Evolutionary conservation across 2,329 filamentous ascomycete genomes (phyloP).

Genomic region (Trichothecium sympodiale): DNA sequence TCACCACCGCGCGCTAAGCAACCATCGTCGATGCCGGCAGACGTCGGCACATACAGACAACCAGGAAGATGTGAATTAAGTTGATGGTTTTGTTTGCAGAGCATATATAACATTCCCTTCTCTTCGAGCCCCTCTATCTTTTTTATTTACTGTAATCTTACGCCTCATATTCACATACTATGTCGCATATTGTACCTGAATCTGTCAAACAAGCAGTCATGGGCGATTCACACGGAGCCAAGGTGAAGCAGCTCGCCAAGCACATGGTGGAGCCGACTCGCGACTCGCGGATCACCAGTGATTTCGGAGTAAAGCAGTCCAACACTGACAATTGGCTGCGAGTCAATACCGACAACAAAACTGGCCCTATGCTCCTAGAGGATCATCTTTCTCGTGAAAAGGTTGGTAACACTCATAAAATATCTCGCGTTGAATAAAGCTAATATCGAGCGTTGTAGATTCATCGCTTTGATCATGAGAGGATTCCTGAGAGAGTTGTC

Average conservation of each 20-base stretch:
- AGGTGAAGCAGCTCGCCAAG: slow-evolving; percentile 49
- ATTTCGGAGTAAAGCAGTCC: slow-evolving; percentile 63
- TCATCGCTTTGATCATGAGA: slow-evolving; percentile 59
- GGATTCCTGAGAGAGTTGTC: slow-evolving; percentile 34
- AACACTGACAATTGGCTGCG: slow-evolving; percentile 73
- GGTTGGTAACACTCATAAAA: slow-evolving; percentile 27
- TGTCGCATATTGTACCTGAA: slow-evolving; percentile 17
- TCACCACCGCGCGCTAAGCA: no score
- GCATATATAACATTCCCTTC: no score
- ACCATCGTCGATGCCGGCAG: no score
- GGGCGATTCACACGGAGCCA: slow-evolving; percentile 30
- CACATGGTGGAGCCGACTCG: slow-evolving; percentile 48
- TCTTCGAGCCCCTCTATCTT: no score
- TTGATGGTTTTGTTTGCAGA: no score
- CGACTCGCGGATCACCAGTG: slow-evolving; percentile 56
- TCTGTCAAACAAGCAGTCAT: slow-evolving; percentile 28
- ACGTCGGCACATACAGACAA: no score
- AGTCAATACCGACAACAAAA: slow-evolving; percentile 47
- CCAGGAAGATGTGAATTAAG: no score
- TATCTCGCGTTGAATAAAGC: slow-evolving; percentile 2
- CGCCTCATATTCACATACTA: slow-evolving; percentile 6
- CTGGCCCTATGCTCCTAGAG: slow-evolving; percentile 59
- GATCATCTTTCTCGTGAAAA: slow-evolving; percentile 65
- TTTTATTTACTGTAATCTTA: no score
- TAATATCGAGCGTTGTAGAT: slow-evolving; percentile 32